A percentile compares a stretch with the other conserved stretches of the same genome.
phyloP scores from a whole-genome alignment of 2,329 filamentous ascomycete species.

The Didymella sp. region DNA sequence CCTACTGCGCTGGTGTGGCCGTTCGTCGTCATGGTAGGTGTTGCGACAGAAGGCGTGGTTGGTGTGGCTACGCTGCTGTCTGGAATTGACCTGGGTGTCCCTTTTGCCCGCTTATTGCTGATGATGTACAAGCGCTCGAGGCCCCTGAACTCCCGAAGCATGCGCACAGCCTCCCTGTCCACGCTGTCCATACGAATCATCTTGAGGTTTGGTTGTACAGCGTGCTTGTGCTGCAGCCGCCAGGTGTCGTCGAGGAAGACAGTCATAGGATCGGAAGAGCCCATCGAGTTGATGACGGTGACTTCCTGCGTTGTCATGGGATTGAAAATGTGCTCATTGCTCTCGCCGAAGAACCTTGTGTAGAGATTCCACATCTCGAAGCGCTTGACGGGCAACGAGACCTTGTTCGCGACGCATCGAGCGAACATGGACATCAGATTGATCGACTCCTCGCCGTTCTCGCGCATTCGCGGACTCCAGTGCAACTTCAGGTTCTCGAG shows the following conservation, averaged over 20 bases:
- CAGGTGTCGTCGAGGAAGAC: conserved; percentile 65
- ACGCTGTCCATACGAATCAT: conserved; percentile 58
- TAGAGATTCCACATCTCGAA: conserved; percentile 66
- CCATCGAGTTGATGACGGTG: conserved; percentile 62
- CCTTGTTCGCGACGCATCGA: conserved; percentile 57
- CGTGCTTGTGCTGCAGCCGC: conserved; percentile 44
- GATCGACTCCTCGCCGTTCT: conserved; percentile 64
- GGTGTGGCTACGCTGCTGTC: conserved; percentile 40
- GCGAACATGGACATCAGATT: conserved; percentile 64
- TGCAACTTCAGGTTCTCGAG: conserved; percentile 64
- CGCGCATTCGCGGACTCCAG: conserved; percentile 68
- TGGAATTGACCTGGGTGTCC: conserved; percentile 25
- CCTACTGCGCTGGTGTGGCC: conserved; percentile 27
- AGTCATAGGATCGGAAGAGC: conserved; percentile 54
- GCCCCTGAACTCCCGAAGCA: conserved; percentile 52
- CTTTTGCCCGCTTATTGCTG: conserved; percentile 43
- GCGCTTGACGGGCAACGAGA: conserved; percentile 57
- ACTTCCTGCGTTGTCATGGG: conserved; percentile 54
- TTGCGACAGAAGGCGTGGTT: conserved; percentile 36
- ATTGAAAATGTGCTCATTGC: conserved; percentile 56
- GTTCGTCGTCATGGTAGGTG: conserved; percentile 27
- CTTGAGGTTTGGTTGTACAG: conserved; percentile 52
- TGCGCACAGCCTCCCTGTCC: conserved; percentile 54
- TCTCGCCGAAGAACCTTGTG: conserved; percentile 57
- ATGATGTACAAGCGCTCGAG: conserved; percentile 63